Evolutionary conservation across 2,329 filamentous ascomycete genomes (phyloP), one percentile per base, ranked within the genome.

Genomic region (Diaporthe helianthi): DNA sequence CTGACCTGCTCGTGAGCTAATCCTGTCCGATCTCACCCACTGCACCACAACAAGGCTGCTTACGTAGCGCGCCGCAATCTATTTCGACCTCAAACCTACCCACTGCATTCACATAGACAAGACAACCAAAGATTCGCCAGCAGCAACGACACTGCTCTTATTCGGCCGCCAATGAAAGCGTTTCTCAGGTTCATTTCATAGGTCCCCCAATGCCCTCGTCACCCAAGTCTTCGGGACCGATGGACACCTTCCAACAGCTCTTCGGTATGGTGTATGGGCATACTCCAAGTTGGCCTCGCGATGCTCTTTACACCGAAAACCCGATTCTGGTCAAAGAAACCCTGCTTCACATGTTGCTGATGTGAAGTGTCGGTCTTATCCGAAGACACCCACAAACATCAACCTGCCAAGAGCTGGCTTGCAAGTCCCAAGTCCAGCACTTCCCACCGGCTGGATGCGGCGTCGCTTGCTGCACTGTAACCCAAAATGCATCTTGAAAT

Each of bases 381-480:
- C 65, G 41, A 67, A 22, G 38, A 51, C 29, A 67, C 54, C 52
- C 31, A 38, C n/a, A 9, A 10, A 47, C n/a, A 47, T 55, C 29
- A 26, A 36, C 51, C 22, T 47, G 52, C 44, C 52, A 58, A 51
- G 52, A 13, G n/a, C 19, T 49, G 13, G 8, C 41, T 36, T 19
- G 29, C 29, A n/a, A 63, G 44, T 49, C 44, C 29, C 26, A 49
- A 31, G 44, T 63, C 47, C 58, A 63, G 58, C 51, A 46, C 38
- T n/a, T 22, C 64, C 49, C 33, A 19, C 52, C 24, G 41, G 64
- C 41, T 55, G 64, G 52, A 22, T 49, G 52, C 29, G 52, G 41
- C 41, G 44, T 38, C 46, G 36, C 52, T 5, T 36, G 44, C 65
- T 67, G 52, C 65, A 41, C 24, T 67, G 65, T 41, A 67, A 67